Conservation (phyloP, 352 stramenopile genomes). For the Phytophthora crassamura region DNA sequence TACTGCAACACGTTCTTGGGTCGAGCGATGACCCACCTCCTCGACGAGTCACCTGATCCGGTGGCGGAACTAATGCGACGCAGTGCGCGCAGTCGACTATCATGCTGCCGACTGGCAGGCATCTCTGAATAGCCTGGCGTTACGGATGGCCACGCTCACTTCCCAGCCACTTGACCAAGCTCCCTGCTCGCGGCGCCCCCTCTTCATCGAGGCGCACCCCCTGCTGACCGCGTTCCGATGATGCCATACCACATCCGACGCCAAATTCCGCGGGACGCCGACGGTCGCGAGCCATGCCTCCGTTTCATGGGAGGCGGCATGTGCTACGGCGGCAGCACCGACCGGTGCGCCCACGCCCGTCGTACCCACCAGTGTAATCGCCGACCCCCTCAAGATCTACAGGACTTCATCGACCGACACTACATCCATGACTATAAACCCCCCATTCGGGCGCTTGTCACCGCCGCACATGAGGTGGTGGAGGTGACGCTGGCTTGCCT, state of each 20-base stretch:
- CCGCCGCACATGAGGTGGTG: too few relatives aligned
- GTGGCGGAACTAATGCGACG: slow-evolving; percentile 3
- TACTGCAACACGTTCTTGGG: slow-evolving; percentile 2
- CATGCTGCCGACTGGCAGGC: not conserved
- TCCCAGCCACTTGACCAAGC: not conserved
- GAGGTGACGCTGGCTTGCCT: too few relatives aligned
- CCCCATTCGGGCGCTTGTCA: too few relatives aligned
- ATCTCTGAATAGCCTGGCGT: not conserved
- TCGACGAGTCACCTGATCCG: slow-evolving; percentile 5
- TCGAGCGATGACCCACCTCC: not conserved
- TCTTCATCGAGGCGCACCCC: not conserved
- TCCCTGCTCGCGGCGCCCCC: not conserved
- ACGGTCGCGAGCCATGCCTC: not conserved
- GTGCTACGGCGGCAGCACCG: too few relatives aligned
- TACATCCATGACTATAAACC: not conserved
- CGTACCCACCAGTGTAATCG: not conserved
- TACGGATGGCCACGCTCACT: not conserved
- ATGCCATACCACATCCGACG: not conserved
- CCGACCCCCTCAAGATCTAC: not conserved
- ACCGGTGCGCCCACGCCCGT: too few relatives aligned
- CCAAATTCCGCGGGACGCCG: not conserved
- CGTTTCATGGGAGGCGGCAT: not conserved
- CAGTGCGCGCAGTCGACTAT: slow-evolving; percentile 10
- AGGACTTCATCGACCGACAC: slow-evolving; percentile 1
- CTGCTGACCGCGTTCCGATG: not conserved